Evolutionary conservation across 768 basidiomycete species (phyloP), one percentile per base, ranked within the genome.

Genomic region (Tulasnella sp.): DNA sequence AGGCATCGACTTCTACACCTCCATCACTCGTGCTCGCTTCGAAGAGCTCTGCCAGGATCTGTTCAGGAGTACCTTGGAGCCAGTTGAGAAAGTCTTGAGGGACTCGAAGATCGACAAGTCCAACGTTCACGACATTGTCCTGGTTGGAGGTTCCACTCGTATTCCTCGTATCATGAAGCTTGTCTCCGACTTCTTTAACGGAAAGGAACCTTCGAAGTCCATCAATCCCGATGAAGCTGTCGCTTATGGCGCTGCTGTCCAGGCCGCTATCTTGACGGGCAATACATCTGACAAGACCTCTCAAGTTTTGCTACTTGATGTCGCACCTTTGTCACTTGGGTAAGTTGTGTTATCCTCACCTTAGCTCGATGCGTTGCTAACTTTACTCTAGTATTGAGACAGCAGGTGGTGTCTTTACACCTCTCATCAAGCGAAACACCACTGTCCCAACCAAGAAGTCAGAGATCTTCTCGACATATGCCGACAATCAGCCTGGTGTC

Each of bases 171-270:
- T 98, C 62, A 82, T 89, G 66, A 92, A 95, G 70, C 86, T 96
- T 64, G 88, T 98, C 52, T 92, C 88, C 58, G 92, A 96, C 69
- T 95, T 86, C 79, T 96, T 96, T 76, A 88, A 87, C 66, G 92
- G 92, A 66, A 91, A 92, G 75, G 91, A 95, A 72, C 92, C 89
- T 62, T 91, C 90, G 77, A 95, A 92, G 78, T 84, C 83, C 71
- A 96, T 98, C 75, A 96, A 98, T 80, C 93, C 93, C 46, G 93
- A 98, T 58, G 93, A 96, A 71, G 92, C 93, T 51, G 91, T 98
- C 53, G 93, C 93, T 16, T 95, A 95, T 67, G 92, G 93, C 74
- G 93, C 93, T 50, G 93, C 93, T 54, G 91, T 99, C 60, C 92
- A 98, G 71, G 93, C 90, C 52, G 93, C 92, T 61, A 93, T 96